Base-by-base conservation (phyloP, 1,139 yeast genomes). In the Blastobotrys aristatus region DNA sequence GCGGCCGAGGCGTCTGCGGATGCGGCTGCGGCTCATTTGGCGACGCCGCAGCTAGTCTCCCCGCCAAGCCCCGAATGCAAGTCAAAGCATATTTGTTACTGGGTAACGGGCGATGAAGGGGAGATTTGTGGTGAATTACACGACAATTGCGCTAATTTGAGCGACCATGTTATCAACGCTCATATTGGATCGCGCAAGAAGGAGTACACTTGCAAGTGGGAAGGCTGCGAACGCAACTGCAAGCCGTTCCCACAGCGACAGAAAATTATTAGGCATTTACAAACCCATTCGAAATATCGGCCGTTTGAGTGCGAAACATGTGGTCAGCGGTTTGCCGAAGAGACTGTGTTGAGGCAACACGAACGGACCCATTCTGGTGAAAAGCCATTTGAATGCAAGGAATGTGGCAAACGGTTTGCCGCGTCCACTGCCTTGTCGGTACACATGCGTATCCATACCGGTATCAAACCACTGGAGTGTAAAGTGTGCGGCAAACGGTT, bases 381-480 rank as follows among this genome's bases (percentile, higher is more conserved):
- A 57, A 84, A 85, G 62, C 97, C 96, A 3, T 89, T 76, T 63
- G 77, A 73, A 48, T 90, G 97, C 67, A 79, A 80, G 48, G 75
- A 77, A 44, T 90, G 97, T 67, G 80, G 80, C 22, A 86, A 88
- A 64, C 70, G 86, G 53, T 94, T 90, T 63, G 74, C 80, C 1
- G 77, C 79, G 2, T 68, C 76, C 26, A 72, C 79, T 8, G 79
- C 82, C 5, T 60, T 78, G 29, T 71, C 76, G 13, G 79, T 79
- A 7, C 98, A 92, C 68, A 63, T 77, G 59, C 71, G 98, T 47
- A 82, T 80, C 0, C 98, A 92, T 62, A 86, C 96, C 0, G 98
- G 97, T 4, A 97, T 85, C 53, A 87, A 86, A 63, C 97, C 97
- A 1, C 72, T 89, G 55, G 70, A 66, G 38, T 92, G 98, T 65